Base-by-base conservation (phyloP, 495 filamentous ascomycete species). In the Durotheca rogersii region DNA sequence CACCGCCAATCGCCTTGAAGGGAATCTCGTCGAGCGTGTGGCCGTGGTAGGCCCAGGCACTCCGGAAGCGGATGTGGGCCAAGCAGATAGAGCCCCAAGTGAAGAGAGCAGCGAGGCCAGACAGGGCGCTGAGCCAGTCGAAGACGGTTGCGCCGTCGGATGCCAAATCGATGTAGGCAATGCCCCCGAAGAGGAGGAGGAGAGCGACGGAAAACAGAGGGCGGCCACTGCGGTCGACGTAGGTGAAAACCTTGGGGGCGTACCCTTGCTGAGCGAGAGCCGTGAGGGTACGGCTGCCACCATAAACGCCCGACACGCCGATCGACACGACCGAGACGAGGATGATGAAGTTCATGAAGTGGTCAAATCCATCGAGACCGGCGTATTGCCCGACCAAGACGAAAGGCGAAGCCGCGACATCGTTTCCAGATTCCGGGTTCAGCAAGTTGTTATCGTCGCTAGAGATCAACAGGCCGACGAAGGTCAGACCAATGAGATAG, bases 311-410 rank as follows among this genome's bases (percentile, higher is more conserved):
- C 1, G 83, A 87, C 44, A 87, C 84, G 45, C 80, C 81, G 29
- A 87, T 82, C 18, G 73, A 78, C 16, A 90, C 71, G 44, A 88
- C 84, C 17, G 84, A 84, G 17, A 88, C 70, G 18, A 86, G 75
- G 62, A 90, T 86, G 58, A 89, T 75, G 40, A 81, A 78, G 62
- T 89, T 90, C 72, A 90, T 84, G 63, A 90, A 81, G 34, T 80
- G 80, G 32, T 86, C 81, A 37, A 85, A 81, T 5, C 81, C 84
- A 1, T 61, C 65, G 37, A 91, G 78, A 51, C 81, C 81, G 2
- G 86, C 87, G 36, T 81, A 73, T 47, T 78, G 66, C 41, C 87
- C 81, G 7, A 87, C 83, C 16, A 90, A 73, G 2, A 89, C 88
- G 52, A 90, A 88, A 5, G 87, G 87, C 1, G 86, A 89, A 29